A percentile compares a stretch with the other conserved stretches of the same genome.
phyloP scores from a whole-genome alignment of 345 rosid genomes.

The Citrus unshiu region DNA sequence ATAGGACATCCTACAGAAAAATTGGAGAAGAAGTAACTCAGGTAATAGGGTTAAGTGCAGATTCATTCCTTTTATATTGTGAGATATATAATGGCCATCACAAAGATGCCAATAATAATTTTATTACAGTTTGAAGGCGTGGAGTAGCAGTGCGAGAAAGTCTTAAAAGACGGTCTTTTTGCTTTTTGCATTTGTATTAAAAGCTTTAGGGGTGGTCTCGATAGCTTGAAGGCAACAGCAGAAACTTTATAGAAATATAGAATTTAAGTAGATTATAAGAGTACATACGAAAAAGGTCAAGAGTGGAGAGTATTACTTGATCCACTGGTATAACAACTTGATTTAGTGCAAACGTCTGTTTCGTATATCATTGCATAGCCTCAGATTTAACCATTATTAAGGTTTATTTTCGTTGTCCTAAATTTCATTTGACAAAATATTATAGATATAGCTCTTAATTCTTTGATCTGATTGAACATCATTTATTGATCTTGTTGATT shows the following conservation, averaged over 20 bases:
- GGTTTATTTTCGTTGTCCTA: neutral
- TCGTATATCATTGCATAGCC: neutral
- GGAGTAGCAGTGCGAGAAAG: neutral
- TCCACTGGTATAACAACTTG: neutral
- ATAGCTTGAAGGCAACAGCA: neutral
- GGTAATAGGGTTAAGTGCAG: slow-evolving; percentile 37
- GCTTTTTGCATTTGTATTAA: neutral
- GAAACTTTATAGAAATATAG: neutral
- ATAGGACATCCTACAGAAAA: slow-evolving; percentile 31
- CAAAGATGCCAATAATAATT: neutral
- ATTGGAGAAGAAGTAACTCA: slow-evolving; percentile 53
- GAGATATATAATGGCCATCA: neutral
- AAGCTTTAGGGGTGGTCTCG: neutral
- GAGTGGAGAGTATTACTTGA: neutral
- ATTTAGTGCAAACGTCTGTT: neutral
- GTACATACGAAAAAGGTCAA: neutral
- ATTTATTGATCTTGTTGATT: neutral
- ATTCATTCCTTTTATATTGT: too few species aligned
- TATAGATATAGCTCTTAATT: neutral
- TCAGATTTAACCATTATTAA: neutral
- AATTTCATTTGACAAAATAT: neutral
- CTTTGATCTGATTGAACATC: neutral
- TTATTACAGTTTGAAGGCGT: neutral
- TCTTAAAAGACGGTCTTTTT: neutral
- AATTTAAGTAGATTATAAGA: neutral